Base-by-base conservation (phyloP, 805 yeast genomes). In the Sungouiella blattae region DNA sequence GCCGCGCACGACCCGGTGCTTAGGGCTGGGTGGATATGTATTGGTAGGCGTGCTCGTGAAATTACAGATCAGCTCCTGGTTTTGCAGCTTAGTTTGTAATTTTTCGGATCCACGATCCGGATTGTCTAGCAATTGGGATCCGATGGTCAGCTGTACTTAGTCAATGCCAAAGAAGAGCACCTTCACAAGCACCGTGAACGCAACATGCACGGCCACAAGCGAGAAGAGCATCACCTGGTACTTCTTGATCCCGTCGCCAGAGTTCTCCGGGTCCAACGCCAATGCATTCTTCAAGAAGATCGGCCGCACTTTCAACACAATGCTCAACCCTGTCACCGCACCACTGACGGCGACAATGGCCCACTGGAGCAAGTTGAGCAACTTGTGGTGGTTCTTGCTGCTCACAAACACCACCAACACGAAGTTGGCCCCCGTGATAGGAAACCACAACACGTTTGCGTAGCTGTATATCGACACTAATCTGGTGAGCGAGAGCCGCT, bases 391-490 rank as follows among this genome's bases (percentile, higher is more conserved):
- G 28, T 54, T 47, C 31, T 39, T 39, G 30, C 47, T 57, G 40
- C 71, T 63, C 5, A 72, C 62, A 18, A 80, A 58, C 4, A 81
- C 55, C 1, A 79, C 80, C 35, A 84, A 72, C 22, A 80, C 56
- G 11, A 83, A 68, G 39, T 77, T 73, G 20, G 80, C 52, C 1
- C 81, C 53, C 0, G 89, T 81, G 15, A 87, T 80, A 1, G 95
- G 94, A n/a, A 84, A 64, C 96, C 97, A 89, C 39, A 80, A 73
- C 4, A 83, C 62, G 50, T 83, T 84, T 13, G 95, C 75, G 61
- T 91, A 89, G 2, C 97, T 95, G 60, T 84, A 89, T 22, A 87
- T 71, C 4, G 91, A 78, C 2, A 89, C 62, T 32, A 85, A 52
- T 47, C 77, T 80, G 4, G 80, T 69, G 42, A 83, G 62, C 6